Base-by-base conservation (phyloP, 208 protist species). In the Acanthamoeba polyphaga region DNA sequence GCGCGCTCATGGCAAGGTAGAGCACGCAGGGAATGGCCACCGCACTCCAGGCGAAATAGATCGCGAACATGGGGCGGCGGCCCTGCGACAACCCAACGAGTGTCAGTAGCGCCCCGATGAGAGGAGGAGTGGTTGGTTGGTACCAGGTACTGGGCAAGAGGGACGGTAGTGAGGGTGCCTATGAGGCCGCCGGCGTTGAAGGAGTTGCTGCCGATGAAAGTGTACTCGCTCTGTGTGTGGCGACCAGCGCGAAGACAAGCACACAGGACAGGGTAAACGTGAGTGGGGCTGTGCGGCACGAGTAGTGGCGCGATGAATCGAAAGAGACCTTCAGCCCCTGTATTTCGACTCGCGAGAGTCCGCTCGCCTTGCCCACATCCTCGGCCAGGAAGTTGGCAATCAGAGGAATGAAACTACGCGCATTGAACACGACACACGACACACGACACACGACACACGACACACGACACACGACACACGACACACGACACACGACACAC, bases 311-410 rank as follows among this genome's bases (percentile, higher is more conserved):
- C 62, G 29, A 88, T 1, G 4, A 2, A 13, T 49, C 13, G 2
- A 49, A 1, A 53, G 32, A 51, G 8, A 70, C 87, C 66, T 92
- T 92, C 19, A 92, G 32, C 3, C 7, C 34, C 51, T 92, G 87
- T 22, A 92, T 51, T 34, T 92, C 87, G 15, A 15, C 62, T 5
- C 62, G 62, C 4, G 58, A 51, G 27, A 92, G 87, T 0, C 87
- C 87, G 19, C 49, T 27, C 6, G 60, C 62, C 66, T 51, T 70
- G 53, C 87, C 87, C 34, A 92, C 87, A 29, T 92, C 87, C 3
- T 92, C 87, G 24, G 87, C 87, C 27, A 92, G 66, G 62, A 92
- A 92, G 38, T 68, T 92, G 60, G 87, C 87, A 29, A 92, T 92
- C 27, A 92, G 46, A 22, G 87, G 87, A 32, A 92, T 78, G 62